phyloP scores from a whole-genome alignment of 495 filamentous ascomycete genomes.

The Annulohypoxylon moriforme region DNA sequence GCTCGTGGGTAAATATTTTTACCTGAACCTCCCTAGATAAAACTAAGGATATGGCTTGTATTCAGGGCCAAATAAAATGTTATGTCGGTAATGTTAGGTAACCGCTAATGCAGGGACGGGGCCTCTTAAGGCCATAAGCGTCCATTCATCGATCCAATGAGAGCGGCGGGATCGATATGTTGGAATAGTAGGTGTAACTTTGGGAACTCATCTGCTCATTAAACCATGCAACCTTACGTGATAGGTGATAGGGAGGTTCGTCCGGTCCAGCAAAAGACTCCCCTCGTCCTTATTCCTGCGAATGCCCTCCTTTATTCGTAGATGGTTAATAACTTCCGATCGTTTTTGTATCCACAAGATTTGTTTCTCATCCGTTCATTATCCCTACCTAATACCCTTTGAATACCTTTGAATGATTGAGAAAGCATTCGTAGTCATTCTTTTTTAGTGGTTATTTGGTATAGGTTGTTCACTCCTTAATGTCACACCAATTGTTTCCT shows the following conservation, averaged over 20 bases:
- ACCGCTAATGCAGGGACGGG: conserved; percentile 44
- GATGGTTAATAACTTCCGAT: conserved; percentile 7
- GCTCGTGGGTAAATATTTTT: background rate
- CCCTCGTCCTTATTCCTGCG: conserved; percentile 13
- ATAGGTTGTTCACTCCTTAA: conserved; percentile 25
- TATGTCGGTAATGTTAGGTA: conserved; percentile 7
- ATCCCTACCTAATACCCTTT: conserved; percentile 22
- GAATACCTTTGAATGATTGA: background rate
- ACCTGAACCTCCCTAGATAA: background rate
- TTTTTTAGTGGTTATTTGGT: conserved; percentile 6
- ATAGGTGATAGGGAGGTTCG: conserved; percentile 28
- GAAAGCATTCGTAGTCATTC: conserved; percentile 25
- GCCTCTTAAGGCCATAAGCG: background rate
- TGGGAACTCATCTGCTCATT: conserved; percentile 23
- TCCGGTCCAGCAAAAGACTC: conserved; percentile 4
- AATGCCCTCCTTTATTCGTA: conserved; percentile 33
- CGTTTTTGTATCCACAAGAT: conserved; percentile 21
- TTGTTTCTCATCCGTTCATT: conserved; percentile 24
- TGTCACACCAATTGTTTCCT: conserved; percentile 20
- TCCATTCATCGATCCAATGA: conserved; percentile 21
- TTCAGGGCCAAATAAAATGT: conserved; percentile 16
- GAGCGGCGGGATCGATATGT: conserved; percentile 25
- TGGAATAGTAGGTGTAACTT: conserved; percentile 28
- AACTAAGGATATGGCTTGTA: background rate
- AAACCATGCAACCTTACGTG: conserved; percentile 36